Evolutionary conservation across 2,329 filamentous ascomycete genomes (phyloP).

Genomic region (Exophiala sideris): DNA sequence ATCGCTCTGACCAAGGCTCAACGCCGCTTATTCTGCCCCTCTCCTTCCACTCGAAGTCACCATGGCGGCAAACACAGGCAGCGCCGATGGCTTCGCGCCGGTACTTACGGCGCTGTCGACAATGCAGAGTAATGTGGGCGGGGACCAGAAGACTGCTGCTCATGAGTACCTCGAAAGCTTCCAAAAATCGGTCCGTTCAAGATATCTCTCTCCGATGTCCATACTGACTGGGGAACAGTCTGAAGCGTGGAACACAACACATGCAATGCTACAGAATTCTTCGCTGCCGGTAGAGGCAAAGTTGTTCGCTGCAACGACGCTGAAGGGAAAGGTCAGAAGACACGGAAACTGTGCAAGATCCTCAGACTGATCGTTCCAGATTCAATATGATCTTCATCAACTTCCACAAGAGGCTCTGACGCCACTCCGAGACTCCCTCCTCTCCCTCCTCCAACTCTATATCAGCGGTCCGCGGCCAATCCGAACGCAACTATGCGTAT

Average conservation of each 20-base stretch:
- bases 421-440: conserved; percentile 76
- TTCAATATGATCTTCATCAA: conserved; percentile 93
- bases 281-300: conserved; percentile 78
- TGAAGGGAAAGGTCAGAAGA: conserved; percentile 85
- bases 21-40: conserved; percentile 18
- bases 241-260: conserved; percentile 85
- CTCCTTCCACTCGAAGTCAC: conserved; percentile 25
- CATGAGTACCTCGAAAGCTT: conserved; percentile 91
- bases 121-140: conserved; percentile 80
- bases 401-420: conserved; percentile 71
- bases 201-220: conserved; percentile 1
- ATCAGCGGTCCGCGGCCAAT: conserved; percentile 77
- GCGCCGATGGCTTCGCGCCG: conserved; percentile 68
- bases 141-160: conserved; percentile 80
- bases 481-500: conserved; percentile 89
- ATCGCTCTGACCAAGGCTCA: conserved; percentile 11
- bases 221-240: conserved; percentile 29
- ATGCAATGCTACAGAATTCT: conserved; percentile 76
- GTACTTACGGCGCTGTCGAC: conserved; percentile 85
- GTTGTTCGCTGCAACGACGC: conserved; percentile 90
- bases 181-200: conserved; percentile 82
- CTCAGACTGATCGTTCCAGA: conserved; percentile 53
- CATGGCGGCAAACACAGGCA: conserved; percentile 68
- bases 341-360: conserved; percentile 9
- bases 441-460: conserved; percentile 76